These are phyloP conservation scores for Aureobasidium leucospermi DNA, from an alignment of 2,329 filamentous ascomycete genomes.

Conservation along the genomic window DNA sequence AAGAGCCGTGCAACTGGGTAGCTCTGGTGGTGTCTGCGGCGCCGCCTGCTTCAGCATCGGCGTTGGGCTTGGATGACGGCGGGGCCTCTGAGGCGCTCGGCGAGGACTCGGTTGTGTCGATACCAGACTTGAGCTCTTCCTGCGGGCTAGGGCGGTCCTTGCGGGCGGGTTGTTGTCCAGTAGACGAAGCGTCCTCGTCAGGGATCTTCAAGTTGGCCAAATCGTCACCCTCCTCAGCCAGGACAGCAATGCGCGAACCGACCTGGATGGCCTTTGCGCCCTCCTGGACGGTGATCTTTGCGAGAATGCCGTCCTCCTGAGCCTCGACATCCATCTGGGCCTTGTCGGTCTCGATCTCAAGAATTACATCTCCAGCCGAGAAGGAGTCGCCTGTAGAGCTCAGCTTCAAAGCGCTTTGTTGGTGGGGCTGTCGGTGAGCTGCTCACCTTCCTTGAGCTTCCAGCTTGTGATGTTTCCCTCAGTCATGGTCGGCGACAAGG, in stretches of 20 bases:
- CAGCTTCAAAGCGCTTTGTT: constrained; percentile 18
- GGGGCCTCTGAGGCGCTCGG: constrained; percentile 21
- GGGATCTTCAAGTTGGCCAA: constrained; percentile 67
- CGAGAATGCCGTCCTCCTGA: constrained; percentile 77
- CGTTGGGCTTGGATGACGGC: constrained; percentile 23
- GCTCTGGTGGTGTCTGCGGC: constrained; percentile 14
- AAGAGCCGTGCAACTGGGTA: constrained; percentile 14
- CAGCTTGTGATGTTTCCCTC: constrained; percentile 82
- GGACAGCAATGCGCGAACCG: constrained; percentile 71
- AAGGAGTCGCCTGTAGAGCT: constrained; percentile 57
- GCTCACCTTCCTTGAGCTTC: constrained; percentile 70
- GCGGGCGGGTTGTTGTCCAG: constrained; percentile 25
- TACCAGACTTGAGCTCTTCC: constrained; percentile 18
- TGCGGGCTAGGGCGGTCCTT: constrained; percentile 19
- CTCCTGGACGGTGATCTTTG: constrained; percentile 71
- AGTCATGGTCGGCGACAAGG: constrained; percentile 87
- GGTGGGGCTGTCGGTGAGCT: neutral
- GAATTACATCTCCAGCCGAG: constrained; percentile 73
- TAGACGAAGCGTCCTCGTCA: constrained; percentile 51
- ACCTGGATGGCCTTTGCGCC: constrained; percentile 72
- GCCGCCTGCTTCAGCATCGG: constrained; percentile 16
- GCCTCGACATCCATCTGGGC: constrained; percentile 93
- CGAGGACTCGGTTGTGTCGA: constrained; percentile 19
- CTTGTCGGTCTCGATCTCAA: constrained; percentile 93
- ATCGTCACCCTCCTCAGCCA: constrained; percentile 77